phyloP scores from a whole-genome alignment of 192 early-diverging fungal species.

The Coemansia sp. region DNA sequence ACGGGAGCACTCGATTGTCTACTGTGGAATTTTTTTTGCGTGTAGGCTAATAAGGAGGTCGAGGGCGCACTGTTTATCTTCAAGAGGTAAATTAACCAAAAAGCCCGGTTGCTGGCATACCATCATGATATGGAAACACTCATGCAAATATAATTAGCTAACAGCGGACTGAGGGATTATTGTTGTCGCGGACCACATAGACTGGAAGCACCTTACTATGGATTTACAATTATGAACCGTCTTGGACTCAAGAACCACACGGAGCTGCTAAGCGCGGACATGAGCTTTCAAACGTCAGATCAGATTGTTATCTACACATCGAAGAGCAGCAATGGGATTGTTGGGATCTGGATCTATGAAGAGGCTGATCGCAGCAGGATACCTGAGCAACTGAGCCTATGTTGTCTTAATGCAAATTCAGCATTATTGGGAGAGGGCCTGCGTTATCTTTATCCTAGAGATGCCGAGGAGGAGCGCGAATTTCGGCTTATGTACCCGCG shows the following conservation, averaged over 20 bases:
- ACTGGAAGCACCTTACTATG: slow-evolving; percentile 60
- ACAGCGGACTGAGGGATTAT: no score
- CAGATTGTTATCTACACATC: slow-evolving; percentile 86
- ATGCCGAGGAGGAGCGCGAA: slow-evolving; percentile 37
- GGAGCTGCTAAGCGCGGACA: slow-evolving; percentile 62
- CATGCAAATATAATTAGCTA: no score
- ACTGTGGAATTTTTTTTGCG: not conserved
- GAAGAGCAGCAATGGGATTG: slow-evolving; percentile 16
- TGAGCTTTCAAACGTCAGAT: slow-evolving; percentile 76
- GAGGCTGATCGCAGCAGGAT: slow-evolving; percentile 41
- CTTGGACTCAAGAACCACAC: slow-evolving; percentile 79
- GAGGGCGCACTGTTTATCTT: slow-evolving; percentile 92
- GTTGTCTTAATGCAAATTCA: slow-evolving; percentile 33
- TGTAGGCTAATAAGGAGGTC: slow-evolving; percentile 81
- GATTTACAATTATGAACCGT: slow-evolving; percentile 87
- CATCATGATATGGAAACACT: no score
- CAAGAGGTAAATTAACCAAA: slow-evolving; percentile 55
- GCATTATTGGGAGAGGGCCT: slow-evolving; percentile 25
- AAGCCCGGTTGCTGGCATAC: no score
- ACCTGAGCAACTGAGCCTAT: slow-evolving; percentile 40
- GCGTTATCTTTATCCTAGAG: slow-evolving; percentile 39
- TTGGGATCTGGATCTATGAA: slow-evolving; percentile 54
- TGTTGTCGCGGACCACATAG: slow-evolving; percentile 6
- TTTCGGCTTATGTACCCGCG: slow-evolving; percentile 47
- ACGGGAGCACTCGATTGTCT: not conserved